These are phyloP conservation scores for Oemleria cerasiformis DNA, from an alignment of 306 rosid species.

Conservation along the genomic window DNA sequence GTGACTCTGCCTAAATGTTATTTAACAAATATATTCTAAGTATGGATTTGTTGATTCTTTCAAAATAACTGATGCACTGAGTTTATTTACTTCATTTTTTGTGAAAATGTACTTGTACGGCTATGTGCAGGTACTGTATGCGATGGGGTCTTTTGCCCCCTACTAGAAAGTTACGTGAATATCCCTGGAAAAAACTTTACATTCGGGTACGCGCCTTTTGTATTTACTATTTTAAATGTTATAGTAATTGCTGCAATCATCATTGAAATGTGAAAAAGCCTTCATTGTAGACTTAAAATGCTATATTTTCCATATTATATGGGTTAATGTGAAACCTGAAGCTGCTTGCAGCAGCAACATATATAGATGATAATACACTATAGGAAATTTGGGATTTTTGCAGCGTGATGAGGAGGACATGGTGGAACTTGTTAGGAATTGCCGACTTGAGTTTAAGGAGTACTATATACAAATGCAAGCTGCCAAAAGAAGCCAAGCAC, in stretches of 20 bases:
- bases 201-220: slow-evolving; percentile 49
- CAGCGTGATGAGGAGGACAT: slow-evolving; percentile 95
- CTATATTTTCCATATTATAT: slow-evolving; percentile 8
- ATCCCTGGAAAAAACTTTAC: slow-evolving; percentile 84
- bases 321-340: slow-evolving; percentile 24
- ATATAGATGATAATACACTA: neutral
- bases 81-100: neutral
- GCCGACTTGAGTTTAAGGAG: slow-evolving; percentile 81
- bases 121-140: slow-evolving; percentile 63
- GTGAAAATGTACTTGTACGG: neutral
- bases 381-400: slow-evolving; percentile 9
- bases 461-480: slow-evolving; percentile 98
- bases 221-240: neutral
- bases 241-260: slow-evolving; percentile 1
- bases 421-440: slow-evolving; percentile 70
- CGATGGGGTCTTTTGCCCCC: slow-evolving; percentile 83
- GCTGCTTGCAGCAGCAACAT: slow-evolving; percentile 13
- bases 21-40: neutral
- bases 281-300: neutral
- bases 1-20: neutral
- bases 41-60: neutral
- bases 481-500: slow-evolving; percentile 89
- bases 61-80: neutral
- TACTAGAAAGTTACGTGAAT: slow-evolving; percentile 64
- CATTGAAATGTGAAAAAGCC: neutral